Base-by-base conservation (phyloP, 345 rosid species). In the Aegle marmelos region DNA sequence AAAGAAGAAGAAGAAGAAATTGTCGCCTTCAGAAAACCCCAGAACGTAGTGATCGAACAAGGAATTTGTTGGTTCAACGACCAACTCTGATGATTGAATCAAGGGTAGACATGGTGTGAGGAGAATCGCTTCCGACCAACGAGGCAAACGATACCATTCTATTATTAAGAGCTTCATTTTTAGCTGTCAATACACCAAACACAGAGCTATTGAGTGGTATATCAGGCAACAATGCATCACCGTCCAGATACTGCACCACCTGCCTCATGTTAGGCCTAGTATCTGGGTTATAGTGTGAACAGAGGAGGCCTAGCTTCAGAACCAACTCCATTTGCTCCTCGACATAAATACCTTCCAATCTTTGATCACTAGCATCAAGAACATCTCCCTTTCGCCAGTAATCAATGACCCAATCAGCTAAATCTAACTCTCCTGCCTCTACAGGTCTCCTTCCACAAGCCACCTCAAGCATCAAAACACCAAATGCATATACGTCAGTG, bases 381-480 rank as follows among this genome's bases (percentile, higher is more conserved):
- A 86, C 60, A 6, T 22, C 54, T 19, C 77, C 73, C 54, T 70
- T 77, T 50, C 36, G 76, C 87, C 90, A 82, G 61, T 66, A 74
- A 2, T 80, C 81, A 7, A 45, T 41, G 16, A 84, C 87, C 85
- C 87, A 78, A 7, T 83, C 88, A 68, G 86, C 77, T 63, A 89
- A 28, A 76, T 28, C 56, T 2, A 73, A 21, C 13, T 16, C 30
- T 45, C 1, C 34, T 4, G 21, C 53, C 76, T 81, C 80, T 1
- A 88, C 60, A 0, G 89, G 89, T 68, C 80, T 88, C 79, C 84
- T 86, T 61, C 91, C 93, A n/a, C 90, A 85, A 48, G 84, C 86
- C 6, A 88, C 82, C 73, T 90, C 91, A 2, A 90, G 91, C 36
- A 86, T 69, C n/a, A 85, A 81, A 6, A 81, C 85, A 8, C 91